Conservation (phyloP, 2,329 filamentous ascomycete genomes). For the Talaromyces sp. region DNA sequence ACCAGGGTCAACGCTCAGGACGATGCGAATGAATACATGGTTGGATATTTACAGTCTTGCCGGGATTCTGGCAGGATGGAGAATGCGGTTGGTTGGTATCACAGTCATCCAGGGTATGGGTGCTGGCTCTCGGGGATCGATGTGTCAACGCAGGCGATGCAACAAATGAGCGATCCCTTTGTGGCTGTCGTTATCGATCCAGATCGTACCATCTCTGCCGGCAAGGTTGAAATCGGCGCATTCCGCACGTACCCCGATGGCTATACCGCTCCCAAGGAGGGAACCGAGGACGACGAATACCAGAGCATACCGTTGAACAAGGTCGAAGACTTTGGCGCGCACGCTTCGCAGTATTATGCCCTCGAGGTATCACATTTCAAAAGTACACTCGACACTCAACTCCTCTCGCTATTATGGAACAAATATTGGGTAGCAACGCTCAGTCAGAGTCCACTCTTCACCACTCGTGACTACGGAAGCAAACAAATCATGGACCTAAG, state of each 20-base stretch:
- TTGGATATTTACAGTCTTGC: conserved; percentile 73
- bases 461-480: conserved; percentile 87
- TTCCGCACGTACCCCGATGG: conserved; percentile 84
- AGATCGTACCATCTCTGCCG: conserved; percentile 87
- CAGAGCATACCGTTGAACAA: conserved; percentile 77
- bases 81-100: conserved; percentile 97
- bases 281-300: conserved; percentile 43
- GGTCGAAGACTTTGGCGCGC: conserved; percentile 91
- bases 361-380: conserved; percentile 94
- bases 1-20: conserved; percentile 94
- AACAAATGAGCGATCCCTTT: conserved; percentile 91
- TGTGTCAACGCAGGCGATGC: conserved; percentile 78
- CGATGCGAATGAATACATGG: conserved; percentile 96
- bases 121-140: conserved; percentile 98
- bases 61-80: conserved; percentile 74
- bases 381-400: conserved; percentile 78
- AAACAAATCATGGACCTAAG: conserved; percentile 88
- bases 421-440: conserved; percentile 96
- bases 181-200: conserved; percentile 95
- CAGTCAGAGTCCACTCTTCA: conserved; percentile 82
- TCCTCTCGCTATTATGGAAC: conserved; percentile 91
- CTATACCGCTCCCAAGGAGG: conserved; percentile 56
- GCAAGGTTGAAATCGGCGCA: conserved; percentile 95
- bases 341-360: conserved; percentile 84
- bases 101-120: conserved; percentile 94